Conservation (phyloP, 352 stramenopile genomes). For the Phytophthora citricola region DNA sequence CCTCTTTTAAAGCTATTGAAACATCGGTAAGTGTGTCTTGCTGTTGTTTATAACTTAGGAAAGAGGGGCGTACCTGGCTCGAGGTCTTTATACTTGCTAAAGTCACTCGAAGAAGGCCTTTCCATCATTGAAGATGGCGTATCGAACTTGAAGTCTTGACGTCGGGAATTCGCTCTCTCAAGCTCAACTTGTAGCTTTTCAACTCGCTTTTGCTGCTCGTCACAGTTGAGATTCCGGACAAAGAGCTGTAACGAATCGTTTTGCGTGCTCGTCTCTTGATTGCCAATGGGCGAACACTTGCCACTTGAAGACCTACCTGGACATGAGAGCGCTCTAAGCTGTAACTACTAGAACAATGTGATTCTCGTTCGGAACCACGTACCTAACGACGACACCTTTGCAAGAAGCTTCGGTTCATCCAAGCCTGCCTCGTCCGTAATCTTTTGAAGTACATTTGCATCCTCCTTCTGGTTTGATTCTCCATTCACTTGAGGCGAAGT, state of each 20-base stretch:
- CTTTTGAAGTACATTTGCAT: not conserved
- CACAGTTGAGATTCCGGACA: constrained; percentile 35
- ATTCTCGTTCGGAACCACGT: not conserved
- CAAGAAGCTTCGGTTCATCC: not conserved
- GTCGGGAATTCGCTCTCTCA: constrained; percentile 32
- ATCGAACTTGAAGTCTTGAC: constrained; percentile 15
- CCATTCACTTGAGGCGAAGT: not conserved
- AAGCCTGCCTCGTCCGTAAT: not conserved
- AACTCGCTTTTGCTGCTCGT: constrained; percentile 47
- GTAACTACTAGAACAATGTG: not conserved
- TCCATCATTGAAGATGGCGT: not conserved
- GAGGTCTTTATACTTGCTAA: not conserved
- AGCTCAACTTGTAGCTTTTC: constrained; percentile 45
- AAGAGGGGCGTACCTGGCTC: constrained; percentile 2
- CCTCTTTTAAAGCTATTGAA: constrained; percentile 6
- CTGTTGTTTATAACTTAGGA: too few relatives aligned
- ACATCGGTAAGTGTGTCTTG: not conserved
- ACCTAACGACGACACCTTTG: constrained; percentile 18
- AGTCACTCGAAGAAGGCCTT: constrained; percentile 2
- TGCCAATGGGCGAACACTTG: not conserved
- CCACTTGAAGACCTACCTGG: constrained; percentile 2
- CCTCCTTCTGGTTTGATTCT: constrained; percentile 13
- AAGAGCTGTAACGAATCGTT: constrained; percentile 34
- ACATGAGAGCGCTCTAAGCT: not conserved
- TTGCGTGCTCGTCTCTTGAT: constrained; percentile 15